Percentiles rank a stretch among this genome's conserved stretches.
Conservation (phyloP, 2,329 filamentous ascomycete species). For the Ceratocystis diversiconidia region DNA sequence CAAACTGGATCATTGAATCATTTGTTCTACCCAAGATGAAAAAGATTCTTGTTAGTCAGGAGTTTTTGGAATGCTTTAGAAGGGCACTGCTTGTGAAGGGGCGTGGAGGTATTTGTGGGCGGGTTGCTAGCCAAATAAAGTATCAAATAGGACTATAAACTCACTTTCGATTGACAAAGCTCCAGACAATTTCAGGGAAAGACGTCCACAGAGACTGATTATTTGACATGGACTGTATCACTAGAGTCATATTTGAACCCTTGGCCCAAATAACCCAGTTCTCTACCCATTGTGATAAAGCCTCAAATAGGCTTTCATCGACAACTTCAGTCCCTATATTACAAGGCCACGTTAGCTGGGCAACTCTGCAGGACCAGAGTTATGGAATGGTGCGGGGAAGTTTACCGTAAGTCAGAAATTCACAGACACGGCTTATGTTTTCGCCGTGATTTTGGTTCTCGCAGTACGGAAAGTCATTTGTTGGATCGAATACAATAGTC, state of each 20-base stretch:
- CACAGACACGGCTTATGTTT: constrained; percentile 26
- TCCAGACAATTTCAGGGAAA: constrained; percentile 37
- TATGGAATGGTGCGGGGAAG: constrained; percentile 21
- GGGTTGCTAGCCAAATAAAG: neutral
- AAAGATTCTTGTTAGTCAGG: neutral
- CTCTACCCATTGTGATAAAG: constrained; percentile 38
- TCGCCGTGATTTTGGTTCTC: constrained; percentile 25
- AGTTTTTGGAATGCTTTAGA: neutral
- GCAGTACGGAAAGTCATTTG: constrained; percentile 34
- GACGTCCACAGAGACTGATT: constrained; percentile 38
- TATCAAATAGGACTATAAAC: neutral
- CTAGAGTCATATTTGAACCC: constrained; percentile 24
- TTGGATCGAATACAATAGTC: constrained; percentile 28
- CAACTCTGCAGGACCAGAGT: neutral
- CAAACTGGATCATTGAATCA: neutral
- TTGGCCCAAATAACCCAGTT: constrained; percentile 32
- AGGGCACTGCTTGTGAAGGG: too few species aligned
- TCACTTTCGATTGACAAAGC: constrained; percentile 22
- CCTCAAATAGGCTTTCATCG: constrained; percentile 32
- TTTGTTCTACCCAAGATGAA: neutral
- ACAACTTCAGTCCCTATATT: constrained; percentile 21
- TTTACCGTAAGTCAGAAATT: constrained; percentile 27
- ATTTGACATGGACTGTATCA: constrained; percentile 31
- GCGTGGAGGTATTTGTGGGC: neutral
- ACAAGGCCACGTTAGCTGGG: constrained; percentile 25